A percentile compares a stretch with the other conserved stretches of the same genome.
Evolutionary conservation across 768 basidiomycete genomes (phyloP).

Genomic region (Podaxis sp.): DNA sequence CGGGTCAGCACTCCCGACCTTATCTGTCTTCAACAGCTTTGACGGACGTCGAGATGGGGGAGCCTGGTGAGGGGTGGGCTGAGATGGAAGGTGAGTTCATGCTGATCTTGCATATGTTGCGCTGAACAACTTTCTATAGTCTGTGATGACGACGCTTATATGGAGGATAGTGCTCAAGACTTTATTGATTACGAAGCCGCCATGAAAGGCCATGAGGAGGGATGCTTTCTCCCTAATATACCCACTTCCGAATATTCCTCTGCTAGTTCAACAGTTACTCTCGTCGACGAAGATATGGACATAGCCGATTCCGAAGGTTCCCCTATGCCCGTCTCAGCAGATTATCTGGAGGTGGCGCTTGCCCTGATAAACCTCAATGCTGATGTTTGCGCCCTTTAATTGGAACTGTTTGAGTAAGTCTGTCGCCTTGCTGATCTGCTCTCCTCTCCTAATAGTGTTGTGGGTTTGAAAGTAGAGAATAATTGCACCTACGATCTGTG

Average conservation of each 20-base stretch:
- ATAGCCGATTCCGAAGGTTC: background rate
- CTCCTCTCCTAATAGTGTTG: background rate
- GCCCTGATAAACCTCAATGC: background rate
- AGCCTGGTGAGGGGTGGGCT: constrained; percentile 1
- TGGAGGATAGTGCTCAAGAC: background rate
- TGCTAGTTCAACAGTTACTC: background rate
- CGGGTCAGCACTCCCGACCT: too few relatives aligned
- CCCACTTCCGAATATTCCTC: background rate
- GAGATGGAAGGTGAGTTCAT: constrained; percentile 3
- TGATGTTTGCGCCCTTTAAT: background rate
- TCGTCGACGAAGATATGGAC: background rate
- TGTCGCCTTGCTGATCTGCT: background rate
- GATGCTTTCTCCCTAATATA: too few relatives aligned
- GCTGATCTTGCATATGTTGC: too few relatives aligned
- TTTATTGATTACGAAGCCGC: background rate
- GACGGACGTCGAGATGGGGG: constrained; percentile 1
- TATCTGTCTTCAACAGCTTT: background rate
- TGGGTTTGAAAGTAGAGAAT: background rate
- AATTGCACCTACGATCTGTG: too few relatives aligned
- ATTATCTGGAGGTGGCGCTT: background rate
- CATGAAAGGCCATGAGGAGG: background rate
- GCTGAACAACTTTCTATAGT: background rate
- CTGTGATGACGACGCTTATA: background rate
- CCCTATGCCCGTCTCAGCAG: background rate
- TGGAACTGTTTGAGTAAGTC: background rate